Conservation (phyloP, 768 basidiomycete genomes). For the Boletus vinaceobasis region DNA sequence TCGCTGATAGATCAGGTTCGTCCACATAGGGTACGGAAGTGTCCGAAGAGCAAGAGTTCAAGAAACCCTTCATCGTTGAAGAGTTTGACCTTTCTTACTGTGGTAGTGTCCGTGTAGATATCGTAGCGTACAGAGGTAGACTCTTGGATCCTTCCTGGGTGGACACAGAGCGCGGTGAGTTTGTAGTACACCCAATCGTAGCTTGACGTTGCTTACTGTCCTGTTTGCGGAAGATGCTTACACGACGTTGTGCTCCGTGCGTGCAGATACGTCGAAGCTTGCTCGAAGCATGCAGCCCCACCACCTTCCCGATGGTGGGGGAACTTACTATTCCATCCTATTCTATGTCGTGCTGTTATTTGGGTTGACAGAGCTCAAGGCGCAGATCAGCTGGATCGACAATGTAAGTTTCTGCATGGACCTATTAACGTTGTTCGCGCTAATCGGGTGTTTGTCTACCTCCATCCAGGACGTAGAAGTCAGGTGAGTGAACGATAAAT, state of each 20-base stretch:
- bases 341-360: conserved; percentile 44
- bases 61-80: conserved; percentile 11
- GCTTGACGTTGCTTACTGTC: neutral
- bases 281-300: conserved; percentile 7
- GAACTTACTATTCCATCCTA: conserved; percentile 13
- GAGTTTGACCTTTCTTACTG: conserved; percentile 14
- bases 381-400: conserved; percentile 45
- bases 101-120: conserved; percentile 14
- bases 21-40: conserved; percentile 8
- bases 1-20: neutral
- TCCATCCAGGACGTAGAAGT: conserved; percentile 34
- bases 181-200: neutral
- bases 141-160: conserved; percentile 5
- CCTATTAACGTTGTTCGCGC: neutral
- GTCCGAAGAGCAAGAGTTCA: conserved; percentile 15
- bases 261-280: conserved; percentile 13
- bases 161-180: conserved; percentile 8
- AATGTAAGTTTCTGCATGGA: conserved; percentile 31
- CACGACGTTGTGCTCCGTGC: conserved; percentile 10
- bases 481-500: conserved; percentile 19
- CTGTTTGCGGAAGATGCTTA: neutral
- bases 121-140: conserved; percentile 12
- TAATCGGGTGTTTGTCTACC: neutral
- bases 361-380: conserved; percentile 50
- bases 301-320: conserved; percentile 6